phyloP scores from a whole-genome alignment of 306 rosid genomes.

The Vicia faba region DNA sequence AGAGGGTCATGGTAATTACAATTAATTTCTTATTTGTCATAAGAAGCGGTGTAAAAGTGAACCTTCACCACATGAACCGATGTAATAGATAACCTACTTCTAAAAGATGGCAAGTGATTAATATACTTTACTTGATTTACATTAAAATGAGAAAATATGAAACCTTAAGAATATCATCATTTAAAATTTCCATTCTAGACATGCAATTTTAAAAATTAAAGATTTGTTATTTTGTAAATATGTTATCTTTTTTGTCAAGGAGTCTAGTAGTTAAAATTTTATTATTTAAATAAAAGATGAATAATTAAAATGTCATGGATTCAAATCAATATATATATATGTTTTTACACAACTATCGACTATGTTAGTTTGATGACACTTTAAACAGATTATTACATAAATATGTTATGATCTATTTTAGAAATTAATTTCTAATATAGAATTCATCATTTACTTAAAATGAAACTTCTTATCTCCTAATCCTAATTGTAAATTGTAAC shows the following conservation, averaged over 20 bases:
- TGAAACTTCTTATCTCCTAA: neutral
- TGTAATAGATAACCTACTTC: slow-evolving; percentile 25
- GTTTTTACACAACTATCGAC: too few species aligned
- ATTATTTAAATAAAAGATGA: too few species aligned
- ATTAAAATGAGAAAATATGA: neutral
- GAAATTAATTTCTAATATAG: too few species aligned
- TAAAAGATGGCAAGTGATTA: slow-evolving; percentile 30
- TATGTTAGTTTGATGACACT: too few species aligned
- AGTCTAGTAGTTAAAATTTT: too few species aligned
- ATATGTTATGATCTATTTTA: too few species aligned
- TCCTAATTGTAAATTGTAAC: neutral
- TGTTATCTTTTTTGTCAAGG: too few species aligned
- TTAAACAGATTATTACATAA: too few species aligned
- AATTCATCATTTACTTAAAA: neutral
- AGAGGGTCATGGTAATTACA: slow-evolving; percentile 26
- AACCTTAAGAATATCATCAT: too few species aligned
- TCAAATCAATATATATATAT: fast-evolving
- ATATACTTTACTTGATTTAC: slow-evolving; percentile 2
- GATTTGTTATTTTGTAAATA: too few species aligned
- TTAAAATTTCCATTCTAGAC: neutral
- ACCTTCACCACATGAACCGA: slow-evolving; percentile 38
- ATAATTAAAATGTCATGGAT: too few species aligned
- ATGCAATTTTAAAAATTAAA: neutral
- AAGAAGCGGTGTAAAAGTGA: slow-evolving; percentile 31
- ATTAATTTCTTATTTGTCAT: slow-evolving; percentile 14